phyloP scores from a whole-genome alignment of 768 basidiomycete species.

The Phaeotremella skinneri region DNA sequence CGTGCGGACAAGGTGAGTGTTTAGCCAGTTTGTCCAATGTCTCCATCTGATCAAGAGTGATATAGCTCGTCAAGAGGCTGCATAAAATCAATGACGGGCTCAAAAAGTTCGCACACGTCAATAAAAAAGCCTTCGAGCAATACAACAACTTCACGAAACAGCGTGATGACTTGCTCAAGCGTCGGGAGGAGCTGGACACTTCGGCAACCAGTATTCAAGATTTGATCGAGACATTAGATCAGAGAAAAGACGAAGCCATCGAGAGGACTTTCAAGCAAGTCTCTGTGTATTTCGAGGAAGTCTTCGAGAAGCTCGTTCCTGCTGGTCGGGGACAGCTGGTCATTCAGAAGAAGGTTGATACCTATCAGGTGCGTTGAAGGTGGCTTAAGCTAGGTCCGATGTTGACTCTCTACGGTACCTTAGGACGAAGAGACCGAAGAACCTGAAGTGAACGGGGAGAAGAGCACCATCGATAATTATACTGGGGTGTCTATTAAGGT shows the following conservation, averaged over 20 bases:
- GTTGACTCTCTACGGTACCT: not conserved
- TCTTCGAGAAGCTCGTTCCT: conserved; percentile 93
- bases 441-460: conserved; percentile 23
- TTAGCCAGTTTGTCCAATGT: not conserved
- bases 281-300: conserved; percentile 92
- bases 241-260: conserved; percentile 97
- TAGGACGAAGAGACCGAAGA: conserved; percentile 49
- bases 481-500: conserved; percentile 97
- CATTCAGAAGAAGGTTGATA: conserved; percentile 86
- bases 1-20: conserved; percentile 76
- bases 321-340: conserved; percentile 86
- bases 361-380: conserved; percentile 56
- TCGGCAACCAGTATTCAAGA: conserved; percentile 87
- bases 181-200: conserved; percentile 86
- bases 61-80: conserved; percentile 86
- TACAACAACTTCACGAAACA: conserved; percentile 98
- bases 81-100: conserved; percentile 86
- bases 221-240: conserved; percentile 87
- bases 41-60: conserved; percentile 17
- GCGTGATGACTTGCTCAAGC: conserved; percentile 79
- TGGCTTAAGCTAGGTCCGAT: not conserved
- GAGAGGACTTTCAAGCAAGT: conserved; percentile 98
- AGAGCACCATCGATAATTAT: conserved; percentile 74
- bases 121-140: conserved; percentile 99
- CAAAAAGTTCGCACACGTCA: conserved; percentile 96